phyloP scores from a whole-genome alignment of 2,329 filamentous ascomycete species.

The Talaromyces sp. region DNA sequence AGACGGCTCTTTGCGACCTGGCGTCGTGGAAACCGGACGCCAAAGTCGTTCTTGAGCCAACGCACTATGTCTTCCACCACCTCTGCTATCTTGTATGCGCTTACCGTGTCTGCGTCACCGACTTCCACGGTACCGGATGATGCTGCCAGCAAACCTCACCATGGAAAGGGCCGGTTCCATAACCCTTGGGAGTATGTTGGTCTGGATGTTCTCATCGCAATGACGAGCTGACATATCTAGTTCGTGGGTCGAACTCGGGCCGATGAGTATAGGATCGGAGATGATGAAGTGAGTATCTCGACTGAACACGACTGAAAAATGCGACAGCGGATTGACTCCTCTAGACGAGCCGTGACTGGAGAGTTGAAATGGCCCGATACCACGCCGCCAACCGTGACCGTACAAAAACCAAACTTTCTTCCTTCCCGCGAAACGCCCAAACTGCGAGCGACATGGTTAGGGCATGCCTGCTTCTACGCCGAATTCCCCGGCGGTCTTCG shows the following conservation, averaged over 20 bases:
- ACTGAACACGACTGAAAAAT: neutral
- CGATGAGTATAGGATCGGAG: neutral
- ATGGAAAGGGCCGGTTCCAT: constrained; percentile 37
- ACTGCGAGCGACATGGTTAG: constrained; percentile 81
- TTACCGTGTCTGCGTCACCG: constrained; percentile 39
- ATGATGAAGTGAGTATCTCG: constrained; percentile 15
- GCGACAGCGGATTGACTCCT: neutral
- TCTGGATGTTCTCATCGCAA: constrained; percentile 21
- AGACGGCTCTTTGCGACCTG: constrained; percentile 24
- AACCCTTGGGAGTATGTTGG: constrained; percentile 47
- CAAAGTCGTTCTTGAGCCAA: constrained; percentile 19
- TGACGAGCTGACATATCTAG: constrained; percentile 5
- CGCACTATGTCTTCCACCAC: constrained; percentile 38
- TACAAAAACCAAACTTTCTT: constrained; percentile 66
- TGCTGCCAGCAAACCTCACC: constrained; percentile 39
- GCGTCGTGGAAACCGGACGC: constrained; percentile 18
- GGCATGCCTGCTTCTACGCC: constrained; percentile 89
- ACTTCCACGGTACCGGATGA: constrained; percentile 36
- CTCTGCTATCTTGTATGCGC: constrained; percentile 40
- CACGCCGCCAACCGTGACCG: constrained; percentile 61
- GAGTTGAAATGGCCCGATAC: constrained; percentile 58
- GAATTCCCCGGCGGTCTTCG: constrained; percentile 84
- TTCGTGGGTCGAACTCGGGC: neutral
- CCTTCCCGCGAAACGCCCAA: constrained; percentile 55
- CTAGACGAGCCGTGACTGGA: constrained; percentile 48